These are phyloP conservation scores for Delphinella strobiligena DNA, from an alignment of 2,329 filamentous ascomycete species.

Conservation along the genomic window DNA sequence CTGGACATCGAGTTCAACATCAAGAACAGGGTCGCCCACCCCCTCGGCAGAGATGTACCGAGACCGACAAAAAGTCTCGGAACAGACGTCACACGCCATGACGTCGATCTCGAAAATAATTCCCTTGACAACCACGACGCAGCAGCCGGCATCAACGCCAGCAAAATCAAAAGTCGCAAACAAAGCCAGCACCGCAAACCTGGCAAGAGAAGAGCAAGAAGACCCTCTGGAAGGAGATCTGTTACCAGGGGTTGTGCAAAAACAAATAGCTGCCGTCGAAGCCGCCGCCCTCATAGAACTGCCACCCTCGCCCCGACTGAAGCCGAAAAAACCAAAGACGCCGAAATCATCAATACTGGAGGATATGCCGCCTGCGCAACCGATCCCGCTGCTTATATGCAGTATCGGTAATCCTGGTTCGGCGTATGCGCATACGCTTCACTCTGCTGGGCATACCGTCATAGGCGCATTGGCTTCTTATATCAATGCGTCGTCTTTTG, in stretches of 20 bases:
- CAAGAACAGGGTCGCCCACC: not conserved
- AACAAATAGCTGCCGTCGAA: too few species aligned
- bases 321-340: not conserved
- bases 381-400: constrained; percentile 56
- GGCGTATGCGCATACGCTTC: constrained; percentile 62
- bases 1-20: not conserved
- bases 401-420: constrained; percentile 75
- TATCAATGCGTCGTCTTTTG: constrained; percentile 23
- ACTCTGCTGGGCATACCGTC: constrained; percentile 76
- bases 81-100: constrained; percentile 1
- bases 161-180: too few species aligned
- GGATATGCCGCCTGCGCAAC: constrained; percentile 13
- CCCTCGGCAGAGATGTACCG: too few species aligned
- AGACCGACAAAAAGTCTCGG: not conserved
- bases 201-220: too few species aligned
- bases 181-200: too few species aligned
- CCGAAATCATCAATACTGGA: not conserved
- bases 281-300: too few species aligned
- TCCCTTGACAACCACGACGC: too few species aligned
- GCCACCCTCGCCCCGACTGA: not conserved
- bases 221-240: too few species aligned
- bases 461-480: constrained; percentile 48
- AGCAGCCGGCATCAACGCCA: too few species aligned
- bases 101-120: too few species aligned
- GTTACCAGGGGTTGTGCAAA: too few species aligned